Evolutionary conservation across 495 filamentous ascomycete genomes (phyloP).

Genomic region (Usnea hakonensis): DNA sequence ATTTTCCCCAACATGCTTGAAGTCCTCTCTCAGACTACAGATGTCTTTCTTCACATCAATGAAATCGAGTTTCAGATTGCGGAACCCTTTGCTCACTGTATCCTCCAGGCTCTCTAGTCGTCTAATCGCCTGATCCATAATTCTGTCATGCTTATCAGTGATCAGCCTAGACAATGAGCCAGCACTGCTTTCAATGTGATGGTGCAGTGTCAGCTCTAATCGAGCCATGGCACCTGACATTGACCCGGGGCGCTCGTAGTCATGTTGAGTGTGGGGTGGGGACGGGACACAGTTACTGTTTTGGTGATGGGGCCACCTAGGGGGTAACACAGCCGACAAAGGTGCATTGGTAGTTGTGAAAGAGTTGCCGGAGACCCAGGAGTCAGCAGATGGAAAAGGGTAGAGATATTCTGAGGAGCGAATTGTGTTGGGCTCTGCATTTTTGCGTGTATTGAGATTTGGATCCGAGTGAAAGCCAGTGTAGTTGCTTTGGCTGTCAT

Average conservation of each 20-base stretch:
- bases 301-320: conserved; percentile 17
- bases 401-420: conserved; percentile 3
- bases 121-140: conserved; percentile 20
- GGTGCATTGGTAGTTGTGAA: conserved; percentile 15
- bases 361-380: conserved; percentile 22
- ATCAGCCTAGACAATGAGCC: conserved; percentile 19
- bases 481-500: neutral
- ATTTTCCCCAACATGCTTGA: neutral
- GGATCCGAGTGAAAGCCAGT: neutral
- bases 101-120: conserved; percentile 21
- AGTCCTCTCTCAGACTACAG: conserved; percentile 1
- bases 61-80: conserved; percentile 16
- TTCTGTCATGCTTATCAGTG: conserved; percentile 22
- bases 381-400: conserved; percentile 15
- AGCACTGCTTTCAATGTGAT: conserved; percentile 23
- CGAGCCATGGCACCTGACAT: conserved; percentile 17
- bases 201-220: conserved; percentile 24
- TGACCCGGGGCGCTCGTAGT: conserved; percentile 18
- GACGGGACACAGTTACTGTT: conserved; percentile 23
- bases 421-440: neutral
- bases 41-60: conserved; percentile 17
- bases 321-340: conserved; percentile 17
- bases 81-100: conserved; percentile 14
- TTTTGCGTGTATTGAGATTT: neutral
- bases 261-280: conserved; percentile 21